Evolutionary conservation across 1,284 basidiomycete genomes (phyloP).

Genomic region (Malassezia cuniculi): DNA sequence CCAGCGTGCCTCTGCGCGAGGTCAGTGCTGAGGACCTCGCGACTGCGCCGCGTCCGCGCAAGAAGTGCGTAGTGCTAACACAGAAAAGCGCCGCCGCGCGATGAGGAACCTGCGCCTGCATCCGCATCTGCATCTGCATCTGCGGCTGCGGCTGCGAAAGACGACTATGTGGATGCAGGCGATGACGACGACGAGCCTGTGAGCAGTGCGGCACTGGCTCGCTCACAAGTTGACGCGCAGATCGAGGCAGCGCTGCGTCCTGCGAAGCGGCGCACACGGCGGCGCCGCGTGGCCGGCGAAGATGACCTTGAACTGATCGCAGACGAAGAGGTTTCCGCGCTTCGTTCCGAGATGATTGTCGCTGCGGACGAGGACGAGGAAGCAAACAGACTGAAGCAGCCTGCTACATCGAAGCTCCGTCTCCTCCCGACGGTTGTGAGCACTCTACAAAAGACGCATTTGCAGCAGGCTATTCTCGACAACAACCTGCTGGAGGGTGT

Average conservation of each 20-base stretch:
- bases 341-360: slow-evolving; percentile 70
- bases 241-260: slow-evolving; percentile 76
- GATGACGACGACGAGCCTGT: not conserved
- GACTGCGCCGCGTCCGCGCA: not conserved
- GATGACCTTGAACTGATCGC: slow-evolving; percentile 68
- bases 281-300: slow-evolving; percentile 57
- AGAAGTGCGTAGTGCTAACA: no score
- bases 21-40: slow-evolving; percentile 1
- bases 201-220: slow-evolving; percentile 1
- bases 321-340: slow-evolving; percentile 74
- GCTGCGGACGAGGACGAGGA: slow-evolving; percentile 76
- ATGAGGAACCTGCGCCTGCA: no score
- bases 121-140: no score
- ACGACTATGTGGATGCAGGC: not conserved
- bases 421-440: slow-evolving; percentile 78
- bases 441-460: slow-evolving; percentile 80
- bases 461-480: slow-evolving; percentile 85
- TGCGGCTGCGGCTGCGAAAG: not conserved
- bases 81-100: no score
- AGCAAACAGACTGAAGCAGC: slow-evolving; percentile 67
- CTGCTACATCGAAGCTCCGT: slow-evolving; percentile 71
- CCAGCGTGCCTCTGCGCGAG: slow-evolving; percentile 9
- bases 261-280: slow-evolving; percentile 58
- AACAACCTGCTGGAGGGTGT: slow-evolving; percentile 87
- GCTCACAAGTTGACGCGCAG: slow-evolving; percentile 53